Evolutionary conservation across 306 rosid species (phyloP), one percentile per base, ranked within the genome.

Genomic region (Quercus aquifolioides): DNA sequence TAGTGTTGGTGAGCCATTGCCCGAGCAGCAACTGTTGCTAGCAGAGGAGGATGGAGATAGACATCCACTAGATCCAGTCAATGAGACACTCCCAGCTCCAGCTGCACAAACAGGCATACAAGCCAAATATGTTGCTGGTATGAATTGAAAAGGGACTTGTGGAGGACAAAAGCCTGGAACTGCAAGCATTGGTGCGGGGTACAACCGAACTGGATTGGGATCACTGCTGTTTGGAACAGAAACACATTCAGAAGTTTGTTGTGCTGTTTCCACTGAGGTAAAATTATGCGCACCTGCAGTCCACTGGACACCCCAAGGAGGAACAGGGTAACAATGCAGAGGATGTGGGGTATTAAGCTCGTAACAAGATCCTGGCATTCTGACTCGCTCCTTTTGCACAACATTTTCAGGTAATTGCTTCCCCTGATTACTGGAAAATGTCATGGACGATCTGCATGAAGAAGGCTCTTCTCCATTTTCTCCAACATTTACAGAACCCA

Each of bases 291-390:
- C 74, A 72, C 84, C 82, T 18, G 84, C 84, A 58, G 78, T 85
- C 86, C 86, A 69, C 28, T 91, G 89, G 25, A 85, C 28, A 59
- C 81, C 81, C 86, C 80, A 83, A 18, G 89, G 92, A 80, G 87
- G 82, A 71, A 87, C 82, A 20, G 86, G 86, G 79, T 85, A 84
- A 49, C 81, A 85, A 51, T 82, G 85, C 72, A 81, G 49, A 75
- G 80, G 70, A 81, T 74, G 74, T 35, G 87, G 54, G 25, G 76
- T 38, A 52, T 78, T 54, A 5, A 70, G 83, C 62, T 87, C 85
- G 13, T 46, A 58, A 49, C 70, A 30, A 14, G 77, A 41, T 55
- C 74, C 69, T 5, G 73, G 62, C 25, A 64, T 62, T 73, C 75
- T 69, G 18, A 55, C 75, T 64, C 58, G 64, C 25, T 81, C 81